phyloP scores from a whole-genome alignment of 495 filamentous ascomycete genomes.

The Stereocaulon alpinum region DNA sequence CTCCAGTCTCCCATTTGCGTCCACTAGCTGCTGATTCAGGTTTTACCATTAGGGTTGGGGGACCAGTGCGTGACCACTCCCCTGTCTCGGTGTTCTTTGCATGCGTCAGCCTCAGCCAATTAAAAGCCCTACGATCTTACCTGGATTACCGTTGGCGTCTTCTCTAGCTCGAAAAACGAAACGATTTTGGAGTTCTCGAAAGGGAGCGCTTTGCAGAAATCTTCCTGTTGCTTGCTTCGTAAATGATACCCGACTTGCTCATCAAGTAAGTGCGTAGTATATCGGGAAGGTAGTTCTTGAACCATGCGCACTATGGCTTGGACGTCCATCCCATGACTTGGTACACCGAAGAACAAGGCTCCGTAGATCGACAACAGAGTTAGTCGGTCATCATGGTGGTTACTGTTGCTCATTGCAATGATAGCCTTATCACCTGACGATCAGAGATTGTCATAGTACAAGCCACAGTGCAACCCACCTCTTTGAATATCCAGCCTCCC shows the following conservation, averaged over 20 bases:
- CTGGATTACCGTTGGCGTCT: constrained; percentile 14
- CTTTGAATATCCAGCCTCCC: constrained; percentile 22
- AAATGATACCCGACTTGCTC: constrained; percentile 8
- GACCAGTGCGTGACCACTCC: background rate
- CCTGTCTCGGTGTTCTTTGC: background rate
- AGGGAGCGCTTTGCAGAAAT: constrained; percentile 16
- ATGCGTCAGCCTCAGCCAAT: background rate
- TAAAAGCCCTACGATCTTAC: background rate
- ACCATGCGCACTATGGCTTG: constrained; percentile 21
- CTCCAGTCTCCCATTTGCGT: background rate
- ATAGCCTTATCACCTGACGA: background rate
- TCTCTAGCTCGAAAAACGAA: constrained; percentile 18
- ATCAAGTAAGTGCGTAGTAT: constrained; percentile 13
- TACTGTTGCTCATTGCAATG: constrained; percentile 9
- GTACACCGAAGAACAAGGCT: constrained; percentile 23
- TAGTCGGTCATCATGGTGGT: background rate
- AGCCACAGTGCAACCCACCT: background rate
- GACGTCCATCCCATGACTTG: constrained; percentile 22
- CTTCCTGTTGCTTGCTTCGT: constrained; percentile 6
- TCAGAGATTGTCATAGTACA: background rate
- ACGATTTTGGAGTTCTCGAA: constrained; percentile 17
- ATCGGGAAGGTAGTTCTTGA: constrained; percentile 14
- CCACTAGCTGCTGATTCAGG: background rate
- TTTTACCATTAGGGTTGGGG: background rate
- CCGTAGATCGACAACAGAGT: constrained; percentile 18